Evolutionary conservation across 208 protist species (phyloP).

Genomic region (Vickermania spadyakhi): DNA sequence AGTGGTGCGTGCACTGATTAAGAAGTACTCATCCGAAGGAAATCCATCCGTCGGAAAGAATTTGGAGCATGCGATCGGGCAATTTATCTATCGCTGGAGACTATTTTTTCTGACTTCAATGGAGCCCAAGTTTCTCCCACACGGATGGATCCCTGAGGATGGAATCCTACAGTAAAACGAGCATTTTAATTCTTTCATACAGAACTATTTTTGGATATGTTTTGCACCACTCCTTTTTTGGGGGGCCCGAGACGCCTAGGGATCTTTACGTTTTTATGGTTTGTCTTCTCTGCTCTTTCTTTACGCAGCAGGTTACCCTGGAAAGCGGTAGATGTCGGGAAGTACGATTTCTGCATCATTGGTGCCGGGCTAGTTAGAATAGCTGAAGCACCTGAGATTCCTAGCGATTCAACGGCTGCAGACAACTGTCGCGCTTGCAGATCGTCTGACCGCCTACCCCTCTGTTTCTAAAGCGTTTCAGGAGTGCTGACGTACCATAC

Average conservation of each 20-base stretch:
- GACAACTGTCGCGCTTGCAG: conserved; percentile 45
- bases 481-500: conserved; percentile 67
- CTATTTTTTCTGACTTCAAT: conserved; percentile 23
- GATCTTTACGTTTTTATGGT: too few species aligned
- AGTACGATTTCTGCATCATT: conserved; percentile 32
- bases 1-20: conserved; percentile 26
- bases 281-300: not conserved
- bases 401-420: conserved; percentile 53
- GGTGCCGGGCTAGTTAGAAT: conserved; percentile 25
- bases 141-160: conserved; percentile 40
- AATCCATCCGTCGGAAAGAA: conserved; percentile 6
- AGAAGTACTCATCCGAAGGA: conserved; percentile 20
- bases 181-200: conserved; percentile 1
- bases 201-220: not conserved
- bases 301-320: conserved; percentile 2
- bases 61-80: conserved; percentile 32
- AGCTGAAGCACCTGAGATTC: conserved; percentile 33
- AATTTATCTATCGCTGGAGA: conserved; percentile 61
- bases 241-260: too few species aligned
- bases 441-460: conserved; percentile 65
- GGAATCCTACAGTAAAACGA: conserved; percentile 22
- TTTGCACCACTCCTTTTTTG: not conserved
- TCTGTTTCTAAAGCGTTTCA: conserved; percentile 74
- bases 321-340: conserved; percentile 5
- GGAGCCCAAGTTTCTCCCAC: conserved; percentile 31